Base-by-base conservation (phyloP, 1,284 basidiomycete genomes). In the Thelephora terrestris region DNA sequence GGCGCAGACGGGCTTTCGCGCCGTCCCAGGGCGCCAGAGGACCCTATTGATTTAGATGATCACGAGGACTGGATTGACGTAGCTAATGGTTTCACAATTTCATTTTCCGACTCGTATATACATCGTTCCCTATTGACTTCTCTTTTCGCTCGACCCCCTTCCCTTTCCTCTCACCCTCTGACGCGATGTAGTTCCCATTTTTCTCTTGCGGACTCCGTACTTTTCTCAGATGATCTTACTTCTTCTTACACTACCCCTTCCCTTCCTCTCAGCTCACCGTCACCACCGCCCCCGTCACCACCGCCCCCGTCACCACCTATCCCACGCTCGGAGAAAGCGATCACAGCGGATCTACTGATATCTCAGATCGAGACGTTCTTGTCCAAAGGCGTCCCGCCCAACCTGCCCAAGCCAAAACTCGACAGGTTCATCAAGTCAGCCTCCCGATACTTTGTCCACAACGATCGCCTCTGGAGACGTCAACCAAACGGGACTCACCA, bases 1-100 rank as follows among this genome's bases (percentile, higher is more conserved):
- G 67, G 62, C 1, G 62, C 63, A 0, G 68, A 71, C 44, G 66
- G 67, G 0, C 54, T 73, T 0, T 71, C 68, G 0, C 47, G 64
- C 14, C 52, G 64, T 21, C 49, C 34, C 0, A 23, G 29, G 0
- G 52, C 63, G 12, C 52, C 50, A 2, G 58, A 54, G 0, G 58
- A 64, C 14, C 25, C 24, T 2, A 47, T 50, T 3, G 58, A 61
- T 5, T 53, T 53, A 7, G 58, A 67, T 17, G 57, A 61, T 5
- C 50, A 52, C 46, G 64, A 68, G n/a, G 56, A 57, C 18, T 67
- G 64, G 67, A 53, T 68, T 1, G 63, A 69, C 55, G 50, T 58
- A 0, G 47, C 64, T 24, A 47, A 57, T 21, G 47, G 53, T 0
- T 54, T 61, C 20, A 10, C 34, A 12, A 36, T 36, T 36, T 36